Base-by-base conservation (phyloP, 441 rosid genomes). In the Brassica hybrid region DNA sequence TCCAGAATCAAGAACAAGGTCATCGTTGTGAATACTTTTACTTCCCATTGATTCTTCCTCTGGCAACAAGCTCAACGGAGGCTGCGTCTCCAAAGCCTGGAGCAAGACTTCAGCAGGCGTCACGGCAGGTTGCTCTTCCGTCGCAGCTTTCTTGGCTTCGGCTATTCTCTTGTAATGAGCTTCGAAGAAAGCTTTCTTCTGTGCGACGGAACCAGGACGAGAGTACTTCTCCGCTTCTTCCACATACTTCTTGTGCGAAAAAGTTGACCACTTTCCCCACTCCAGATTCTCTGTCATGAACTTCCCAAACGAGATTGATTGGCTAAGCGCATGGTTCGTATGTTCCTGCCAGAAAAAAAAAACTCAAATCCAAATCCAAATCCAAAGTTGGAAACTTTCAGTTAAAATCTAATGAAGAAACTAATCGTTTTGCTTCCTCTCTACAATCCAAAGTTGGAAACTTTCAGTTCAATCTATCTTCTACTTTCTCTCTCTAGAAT, bases 241-340 rank as follows among this genome's bases (percentile, higher is more conserved):
- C 0, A 90, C 95, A 58, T 90, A 88, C 60, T 84, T 86, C 66
- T 88, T 87, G 57, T 86, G 88, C 17, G 91, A 80, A 77, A 86
- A 90, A 11, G 80, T 79, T 30, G 94, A 90, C 94, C 94, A 88
- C 86, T 88, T 88, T 2, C 88, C 94, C 94, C 92, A 88, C 12
- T 91, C 83, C 3, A 86, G 76, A 5, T 90, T 83, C 60, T 90
- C 94, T 1, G 91, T 78, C 85, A 82, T 71, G 9, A 87, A 90
- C 73, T 88, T 87, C 76, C 94, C 94, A 54, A 90, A 88, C 10
- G 91, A 88, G 2, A 88, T 69, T 25, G 91, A 88, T 21, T 86
- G 86, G 50, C 81, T 79, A 1, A 80, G 62, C 67, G 84, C 89
- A 65, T 81, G 84, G 58, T 87, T 50, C 45, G 90, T 88, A 45